Conservation (phyloP, 257 asterid species). For the Przewalskia tangutica region DNA sequence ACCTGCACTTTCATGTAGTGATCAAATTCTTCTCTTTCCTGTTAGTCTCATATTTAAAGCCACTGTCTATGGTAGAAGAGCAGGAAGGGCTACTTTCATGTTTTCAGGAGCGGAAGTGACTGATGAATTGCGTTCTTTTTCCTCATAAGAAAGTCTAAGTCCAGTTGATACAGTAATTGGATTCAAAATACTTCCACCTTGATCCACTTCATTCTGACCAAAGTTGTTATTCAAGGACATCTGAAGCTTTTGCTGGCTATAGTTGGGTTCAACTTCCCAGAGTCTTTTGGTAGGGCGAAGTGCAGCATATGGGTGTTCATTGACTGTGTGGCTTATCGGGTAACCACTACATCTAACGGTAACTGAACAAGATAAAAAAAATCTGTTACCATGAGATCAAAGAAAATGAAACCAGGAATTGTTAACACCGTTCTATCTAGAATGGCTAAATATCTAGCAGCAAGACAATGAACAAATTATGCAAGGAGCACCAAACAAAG, state of each 20-base stretch:
- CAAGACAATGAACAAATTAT: background rate
- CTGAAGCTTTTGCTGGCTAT: constrained; percentile 43
- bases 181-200: constrained; percentile 33
- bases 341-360: constrained; percentile 33
- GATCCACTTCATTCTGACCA: constrained; percentile 27
- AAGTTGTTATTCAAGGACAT: constrained; percentile 35
- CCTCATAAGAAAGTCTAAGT: constrained; percentile 50
- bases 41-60: constrained; percentile 41
- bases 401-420: background rate
- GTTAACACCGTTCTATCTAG: background rate
- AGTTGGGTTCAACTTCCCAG: constrained; percentile 31
- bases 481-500: background rate
- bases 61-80: constrained; percentile 22
- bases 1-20: constrained; percentile 60
- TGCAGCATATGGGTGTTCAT: constrained; percentile 23
- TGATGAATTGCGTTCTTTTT: constrained; percentile 39
- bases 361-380: constrained; percentile 25
- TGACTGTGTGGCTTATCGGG: constrained; percentile 23
- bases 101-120: constrained; percentile 17
- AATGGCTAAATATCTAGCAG: background rate
- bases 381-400: background rate
- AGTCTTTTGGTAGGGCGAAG: constrained; percentile 29
- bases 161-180: constrained; percentile 60
- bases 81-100: background rate
- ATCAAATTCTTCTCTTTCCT: constrained; percentile 41